Base-by-base conservation (phyloP, 768 basidiomycete genomes). In the Rhizopogon salebrosus region DNA sequence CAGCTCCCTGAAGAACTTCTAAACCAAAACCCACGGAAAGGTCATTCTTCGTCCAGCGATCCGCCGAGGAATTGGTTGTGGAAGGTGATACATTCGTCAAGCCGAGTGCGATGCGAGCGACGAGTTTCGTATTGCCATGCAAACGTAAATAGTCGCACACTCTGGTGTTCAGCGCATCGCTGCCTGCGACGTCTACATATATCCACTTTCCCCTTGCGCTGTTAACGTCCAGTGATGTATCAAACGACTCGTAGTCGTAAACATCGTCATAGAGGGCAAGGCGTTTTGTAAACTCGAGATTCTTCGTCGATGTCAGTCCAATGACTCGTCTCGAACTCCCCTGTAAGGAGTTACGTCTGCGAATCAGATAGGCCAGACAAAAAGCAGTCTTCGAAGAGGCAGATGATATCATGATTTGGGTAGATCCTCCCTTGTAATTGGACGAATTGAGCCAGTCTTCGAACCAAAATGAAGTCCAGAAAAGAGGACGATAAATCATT, bases 391-490 rank as follows among this genome's bases (percentile, higher is more conserved):
- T 87, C 24, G 85, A 78, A 3, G 85, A 87, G 0, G 85, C 86
- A 38, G 84, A 85, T 2, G 85, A 85, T 36, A 87, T 76, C 42
- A 87, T 70, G 53, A 87, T 68, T 26, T 63, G 60, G 2, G 70
- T 70, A 4, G 75, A 75, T 6, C 72, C 78, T 1, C 71, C 76
- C 8, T 76, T 73, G 62, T 85, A 87, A 22, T 63, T 58, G 3
- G 77, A 72, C 5, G 74, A 68, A 52, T 76, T 67, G 6, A 87
- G 62, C 83, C 83, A 87, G 61, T 87, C 86, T 63, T 87, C 83
- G 56, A 77, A 84, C 85, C 85, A 87, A 57, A 78, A 87, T 1
- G 86, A 77, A 0, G 85, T 87, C 85, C 85, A 87, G 64, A 86
- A 87, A 14, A 87, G 71, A 0, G 86, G 84, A 0, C 84, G 77